Evolutionary conservation across 305 asterid species (phyloP).

Genomic region (Fraxinus greggii): DNA sequence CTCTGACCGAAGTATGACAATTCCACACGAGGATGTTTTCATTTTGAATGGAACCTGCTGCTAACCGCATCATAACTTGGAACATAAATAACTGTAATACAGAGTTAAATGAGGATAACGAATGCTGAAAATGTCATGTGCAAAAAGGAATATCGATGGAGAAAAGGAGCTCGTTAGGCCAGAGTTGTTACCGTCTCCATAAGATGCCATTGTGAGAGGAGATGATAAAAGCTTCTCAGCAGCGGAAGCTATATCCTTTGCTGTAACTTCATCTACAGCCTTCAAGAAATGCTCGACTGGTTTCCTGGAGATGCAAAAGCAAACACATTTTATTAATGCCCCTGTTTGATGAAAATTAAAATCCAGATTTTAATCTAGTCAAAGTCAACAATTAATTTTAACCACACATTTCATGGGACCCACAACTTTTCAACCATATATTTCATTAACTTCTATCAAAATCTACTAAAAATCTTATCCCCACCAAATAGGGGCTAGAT

Average conservation of each 20-base stretch:
- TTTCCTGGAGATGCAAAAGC: conserved; percentile 48
- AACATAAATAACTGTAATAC: conserved; percentile 60
- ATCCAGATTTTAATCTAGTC: too few species aligned
- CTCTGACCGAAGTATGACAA: neutral
- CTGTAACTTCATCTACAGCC: conserved; percentile 55
- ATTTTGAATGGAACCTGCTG: conserved; percentile 47
- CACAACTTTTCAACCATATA: too few species aligned
- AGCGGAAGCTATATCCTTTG: conserved; percentile 47
- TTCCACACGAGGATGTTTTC: conserved; percentile 14
- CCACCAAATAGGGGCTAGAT: too few species aligned
- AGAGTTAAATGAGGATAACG: conserved; percentile 11
- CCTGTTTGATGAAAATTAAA: too few species aligned
- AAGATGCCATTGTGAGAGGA: conserved; percentile 93
- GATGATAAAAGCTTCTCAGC: conserved; percentile 55
- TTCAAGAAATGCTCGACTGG: conserved; percentile 80
- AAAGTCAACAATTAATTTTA: too few species aligned
- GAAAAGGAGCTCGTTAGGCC: neutral
- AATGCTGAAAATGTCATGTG: neutral
- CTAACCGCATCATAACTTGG: conserved; percentile 73
- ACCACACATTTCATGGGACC: too few species aligned
- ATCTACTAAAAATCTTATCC: too few species aligned
- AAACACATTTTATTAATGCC: neutral
- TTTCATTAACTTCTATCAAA: too few species aligned
- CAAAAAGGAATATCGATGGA: neutral
- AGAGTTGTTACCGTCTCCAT: conserved; percentile 77